Conservation (phyloP, 805 yeast species). For the Candida vaughaniae region DNA sequence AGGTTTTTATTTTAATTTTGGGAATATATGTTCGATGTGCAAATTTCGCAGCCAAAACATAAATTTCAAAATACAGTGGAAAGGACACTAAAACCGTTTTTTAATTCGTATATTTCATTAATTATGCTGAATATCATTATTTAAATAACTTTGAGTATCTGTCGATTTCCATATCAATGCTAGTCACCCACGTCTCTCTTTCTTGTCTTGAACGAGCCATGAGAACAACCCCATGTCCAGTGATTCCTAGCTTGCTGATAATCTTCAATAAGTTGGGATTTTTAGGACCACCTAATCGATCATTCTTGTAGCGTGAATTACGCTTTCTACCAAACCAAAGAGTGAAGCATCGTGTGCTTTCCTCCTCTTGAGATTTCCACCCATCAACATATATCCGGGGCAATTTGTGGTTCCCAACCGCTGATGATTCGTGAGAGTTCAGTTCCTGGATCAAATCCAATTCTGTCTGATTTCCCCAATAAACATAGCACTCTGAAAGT, state of each 20-base stretch:
- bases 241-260: slow-evolving; percentile 57
- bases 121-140: slow-evolving; percentile 1
- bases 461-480: slow-evolving; percentile 64
- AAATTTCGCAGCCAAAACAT: too few relatives aligned
- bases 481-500: slow-evolving; percentile 66
- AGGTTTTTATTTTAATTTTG: too few relatives aligned
- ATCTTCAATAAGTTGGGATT: slow-evolving; percentile 47
- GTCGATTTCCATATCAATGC: slow-evolving; percentile 45
- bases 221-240: slow-evolving; percentile 70
- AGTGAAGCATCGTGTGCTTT: slow-evolving; percentile 72
- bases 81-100: too few relatives aligned
- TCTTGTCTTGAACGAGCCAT: slow-evolving; percentile 81
- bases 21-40: too few relatives aligned
- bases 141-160: slow-evolving; percentile 25
- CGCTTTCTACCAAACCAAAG: slow-evolving; percentile 78
- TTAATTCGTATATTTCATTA: too few relatives aligned
- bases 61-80: too few relatives aligned
- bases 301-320: slow-evolving; percentile 27
- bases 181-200: slow-evolving; percentile 76
- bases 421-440: slow-evolving; percentile 43
- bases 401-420: slow-evolving; percentile 56
- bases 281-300: slow-evolving; percentile 16
- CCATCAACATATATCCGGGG: slow-evolving; percentile 83
- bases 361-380: slow-evolving; percentile 79
- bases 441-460: slow-evolving; percentile 52